Conservation (phyloP, 1,139 yeast species). For the Insectozyma bohioensis region DNA sequence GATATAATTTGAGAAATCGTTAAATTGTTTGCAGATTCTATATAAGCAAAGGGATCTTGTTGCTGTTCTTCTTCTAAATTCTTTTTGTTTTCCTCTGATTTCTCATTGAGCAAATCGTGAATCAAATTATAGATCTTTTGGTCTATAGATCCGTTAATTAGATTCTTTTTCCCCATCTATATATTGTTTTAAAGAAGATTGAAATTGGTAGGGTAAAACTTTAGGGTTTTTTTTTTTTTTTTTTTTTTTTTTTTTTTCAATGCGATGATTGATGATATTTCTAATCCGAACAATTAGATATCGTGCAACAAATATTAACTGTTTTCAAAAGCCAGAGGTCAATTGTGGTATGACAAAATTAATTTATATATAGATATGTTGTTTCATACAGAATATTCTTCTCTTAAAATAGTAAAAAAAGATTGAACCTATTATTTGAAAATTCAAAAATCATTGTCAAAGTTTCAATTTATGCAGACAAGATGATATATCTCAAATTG, state of each 20-base stretch:
- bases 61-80: slow-evolving; percentile 20
- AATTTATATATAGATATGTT: too few relatives aligned
- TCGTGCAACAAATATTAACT: too few relatives aligned
- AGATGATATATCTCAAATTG: too few relatives aligned
- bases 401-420: too few relatives aligned
- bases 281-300: background rate
- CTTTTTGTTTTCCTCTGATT: slow-evolving; percentile 44
- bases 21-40: slow-evolving; percentile 64
- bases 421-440: too few relatives aligned
- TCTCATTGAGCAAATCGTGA: slow-evolving; percentile 51
- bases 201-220: too few relatives aligned
- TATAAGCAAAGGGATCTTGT: slow-evolving; percentile 36
- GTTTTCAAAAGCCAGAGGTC: too few relatives aligned
- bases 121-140: slow-evolving; percentile 51
- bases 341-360: too few relatives aligned
- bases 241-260: slow-evolving; percentile 5
- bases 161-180: slow-evolving; percentile 1
- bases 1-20: slow-evolving; percentile 49
- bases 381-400: too few relatives aligned
- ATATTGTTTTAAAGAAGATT: background rate
- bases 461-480: too few relatives aligned
- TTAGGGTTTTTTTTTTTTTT: background rate
- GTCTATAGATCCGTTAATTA: slow-evolving; percentile 39
- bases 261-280: background rate
- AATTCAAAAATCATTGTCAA: too few relatives aligned